Conservation (phyloP, 768 basidiomycete genomes). For the Lentinula lateritia region DNA sequence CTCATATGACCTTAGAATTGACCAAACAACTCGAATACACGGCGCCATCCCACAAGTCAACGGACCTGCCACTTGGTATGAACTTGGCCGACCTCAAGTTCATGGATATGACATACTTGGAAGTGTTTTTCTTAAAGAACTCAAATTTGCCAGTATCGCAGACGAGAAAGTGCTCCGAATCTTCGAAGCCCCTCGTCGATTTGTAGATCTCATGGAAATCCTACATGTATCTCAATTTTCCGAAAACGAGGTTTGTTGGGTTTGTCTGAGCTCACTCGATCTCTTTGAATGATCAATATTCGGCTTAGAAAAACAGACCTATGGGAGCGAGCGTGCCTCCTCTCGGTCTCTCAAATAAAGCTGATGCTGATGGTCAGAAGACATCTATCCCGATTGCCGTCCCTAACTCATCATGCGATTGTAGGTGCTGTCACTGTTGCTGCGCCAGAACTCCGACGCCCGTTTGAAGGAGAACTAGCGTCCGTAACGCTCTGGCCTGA, state of each 20-base stretch:
- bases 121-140: slow-evolving; percentile 65
- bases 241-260: slow-evolving; percentile 43
- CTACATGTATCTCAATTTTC: slow-evolving; percentile 43
- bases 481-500: slow-evolving; percentile 94
- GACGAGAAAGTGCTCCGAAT: slow-evolving; percentile 95
- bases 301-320: slow-evolving; percentile 53
- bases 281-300: not conserved
- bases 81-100: slow-evolving; percentile 88
- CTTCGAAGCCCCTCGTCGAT: slow-evolving; percentile 85
- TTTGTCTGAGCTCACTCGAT: not conserved
- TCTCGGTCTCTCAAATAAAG: slow-evolving; percentile 91
- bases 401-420: not conserved
- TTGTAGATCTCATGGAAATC: slow-evolving; percentile 57
- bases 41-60: slow-evolving; percentile 39
- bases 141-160: slow-evolving; percentile 85
- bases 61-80: slow-evolving; percentile 56
- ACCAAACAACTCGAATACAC: slow-evolving; percentile 91
- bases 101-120: slow-evolving; percentile 94
- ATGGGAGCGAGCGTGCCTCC: slow-evolving; percentile 87
- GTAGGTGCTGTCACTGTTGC: slow-evolving; percentile 6
- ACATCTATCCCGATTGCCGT: no score
- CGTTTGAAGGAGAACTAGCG: slow-evolving; percentile 89
- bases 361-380: slow-evolving; percentile 59
- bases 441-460: slow-evolving; percentile 28
- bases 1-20: slow-evolving; percentile 47